phyloP scores from a whole-genome alignment of 768 basidiomycete species.

The Sarcodon aspratus region DNA sequence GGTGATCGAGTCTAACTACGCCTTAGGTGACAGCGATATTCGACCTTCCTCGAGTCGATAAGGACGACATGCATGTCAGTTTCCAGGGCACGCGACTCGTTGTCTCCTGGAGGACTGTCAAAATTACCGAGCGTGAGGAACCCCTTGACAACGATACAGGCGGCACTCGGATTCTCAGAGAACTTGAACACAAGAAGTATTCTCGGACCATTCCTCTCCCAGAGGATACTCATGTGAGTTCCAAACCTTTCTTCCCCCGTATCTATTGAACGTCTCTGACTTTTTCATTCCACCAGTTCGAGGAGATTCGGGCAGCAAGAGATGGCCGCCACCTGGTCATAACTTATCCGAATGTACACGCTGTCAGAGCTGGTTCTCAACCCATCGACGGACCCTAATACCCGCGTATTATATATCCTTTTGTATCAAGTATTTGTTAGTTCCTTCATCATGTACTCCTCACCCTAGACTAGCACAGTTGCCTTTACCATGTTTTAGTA shows the following conservation, averaged over 20 bases:
- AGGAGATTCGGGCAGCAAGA: conserved; percentile 62
- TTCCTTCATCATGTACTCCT: too few relatives aligned
- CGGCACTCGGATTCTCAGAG: conserved; percentile 45
- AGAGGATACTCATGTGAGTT: conserved; percentile 56
- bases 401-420: too few relatives aligned
- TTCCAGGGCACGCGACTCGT: conserved; percentile 51
- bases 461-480: too few relatives aligned
- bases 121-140: conserved; percentile 51
- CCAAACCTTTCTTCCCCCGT: not conserved
- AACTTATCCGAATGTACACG: conserved; percentile 38
- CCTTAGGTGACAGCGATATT: conserved; percentile 53
- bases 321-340: conserved; percentile 48
- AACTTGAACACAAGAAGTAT: conserved; percentile 50
- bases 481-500: too few relatives aligned
- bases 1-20: not conserved
- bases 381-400: not conserved
- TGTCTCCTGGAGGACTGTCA: conserved; percentile 55
- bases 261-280: not conserved
- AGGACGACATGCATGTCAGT: conserved; percentile 68
- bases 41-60: conserved; percentile 57
- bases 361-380: not conserved
- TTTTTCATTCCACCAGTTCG: conserved; percentile 35
- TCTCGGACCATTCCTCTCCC: conserved; percentile 62
- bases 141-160: not conserved
- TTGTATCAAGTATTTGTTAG: too few relatives aligned